Evolutionary conservation across 768 basidiomycete genomes (phyloP).

Genomic region (Termitomyces sp.): DNA sequence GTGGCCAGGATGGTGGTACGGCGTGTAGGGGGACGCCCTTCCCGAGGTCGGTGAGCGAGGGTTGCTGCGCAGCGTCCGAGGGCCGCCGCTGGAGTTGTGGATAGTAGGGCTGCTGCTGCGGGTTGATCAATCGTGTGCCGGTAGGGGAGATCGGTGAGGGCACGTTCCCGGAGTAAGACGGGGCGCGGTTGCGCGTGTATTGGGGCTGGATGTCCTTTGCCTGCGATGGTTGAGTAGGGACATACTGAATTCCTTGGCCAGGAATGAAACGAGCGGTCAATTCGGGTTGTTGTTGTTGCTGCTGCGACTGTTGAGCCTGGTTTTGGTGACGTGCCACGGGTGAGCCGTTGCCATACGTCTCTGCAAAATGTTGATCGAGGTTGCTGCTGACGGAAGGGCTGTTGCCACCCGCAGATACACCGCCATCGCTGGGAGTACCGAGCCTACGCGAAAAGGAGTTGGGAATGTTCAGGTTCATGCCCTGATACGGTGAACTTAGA

Average conservation of each 20-base stretch:
- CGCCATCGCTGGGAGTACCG: conserved; percentile 64
- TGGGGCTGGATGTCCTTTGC: conserved; percentile 23
- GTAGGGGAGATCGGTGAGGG: conserved; percentile 62
- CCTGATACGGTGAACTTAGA: conserved; percentile 50
- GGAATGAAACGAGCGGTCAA: conserved; percentile 63
- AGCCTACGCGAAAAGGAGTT: conserved; percentile 46
- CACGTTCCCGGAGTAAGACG: conserved; percentile 39
- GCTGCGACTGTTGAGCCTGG: conserved; percentile 20
- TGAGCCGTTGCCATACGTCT: conserved; percentile 33
- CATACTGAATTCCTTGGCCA: conserved; percentile 38
- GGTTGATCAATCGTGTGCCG: conserved; percentile 36
- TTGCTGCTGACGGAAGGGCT: conserved; percentile 47
- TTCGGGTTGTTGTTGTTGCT: conserved; percentile 32
- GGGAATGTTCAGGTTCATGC: conserved; percentile 63
- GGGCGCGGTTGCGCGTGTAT: conserved; percentile 41
- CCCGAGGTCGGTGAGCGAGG: conserved; percentile 62
- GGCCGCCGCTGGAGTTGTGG: conserved; percentile 41
- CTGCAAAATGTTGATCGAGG: conserved; percentile 46
- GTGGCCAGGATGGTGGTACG: conserved; percentile 81
- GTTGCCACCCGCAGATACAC: conserved; percentile 44
- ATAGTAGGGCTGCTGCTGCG: conserved; percentile 46
- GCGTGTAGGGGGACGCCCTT: conserved; percentile 85
- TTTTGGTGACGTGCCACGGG: conserved; percentile 19
- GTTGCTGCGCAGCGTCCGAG: conserved; percentile 36
- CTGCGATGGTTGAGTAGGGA: conserved; percentile 21